These are phyloP conservation scores for Naganishia randhawae DNA, from an alignment of 768 basidiomycete genomes.

Conservation along the genomic window DNA sequence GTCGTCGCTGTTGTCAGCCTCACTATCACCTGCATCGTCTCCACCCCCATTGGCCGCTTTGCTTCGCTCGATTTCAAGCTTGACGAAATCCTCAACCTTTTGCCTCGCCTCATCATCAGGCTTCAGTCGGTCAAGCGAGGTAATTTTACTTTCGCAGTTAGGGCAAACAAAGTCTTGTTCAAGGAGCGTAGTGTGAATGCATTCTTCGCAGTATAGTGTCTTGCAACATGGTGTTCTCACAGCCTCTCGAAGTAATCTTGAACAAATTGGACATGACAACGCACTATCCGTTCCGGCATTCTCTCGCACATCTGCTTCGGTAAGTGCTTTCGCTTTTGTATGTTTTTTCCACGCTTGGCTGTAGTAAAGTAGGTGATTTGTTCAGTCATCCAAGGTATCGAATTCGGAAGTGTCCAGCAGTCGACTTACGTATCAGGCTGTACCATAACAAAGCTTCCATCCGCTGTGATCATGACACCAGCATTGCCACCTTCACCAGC, in stretches of 20 bases:
- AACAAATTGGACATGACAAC: slow-evolving; percentile 84
- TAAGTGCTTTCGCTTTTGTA: slow-evolving; percentile 67
- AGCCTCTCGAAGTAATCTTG: slow-evolving; percentile 86
- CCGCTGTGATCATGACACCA: slow-evolving; percentile 97
- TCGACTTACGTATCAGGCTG: slow-evolving; percentile 84
- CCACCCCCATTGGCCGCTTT: slow-evolving; percentile 37
- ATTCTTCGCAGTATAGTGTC: slow-evolving; percentile 90
- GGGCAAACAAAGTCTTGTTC: slow-evolving; percentile 95
- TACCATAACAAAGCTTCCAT: slow-evolving; percentile 95
- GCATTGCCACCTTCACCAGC: slow-evolving; percentile 55
- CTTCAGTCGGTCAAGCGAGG: slow-evolving; percentile 79
- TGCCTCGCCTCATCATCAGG: slow-evolving; percentile 74
- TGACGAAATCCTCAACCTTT: slow-evolving; percentile 76
- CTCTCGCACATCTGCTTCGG: slow-evolving; percentile 84
- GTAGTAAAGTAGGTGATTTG: not conserved
- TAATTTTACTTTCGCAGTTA: slow-evolving; percentile 78
- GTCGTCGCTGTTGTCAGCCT: slow-evolving; percentile 26
- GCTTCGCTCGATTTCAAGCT: slow-evolving; percentile 53
- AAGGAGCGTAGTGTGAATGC: slow-evolving; percentile 86
- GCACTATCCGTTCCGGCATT: slow-evolving; percentile 68
- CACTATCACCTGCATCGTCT: slow-evolving; percentile 26
- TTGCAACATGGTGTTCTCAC: slow-evolving; percentile 94
- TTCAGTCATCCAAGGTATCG: not conserved
- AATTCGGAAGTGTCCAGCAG: not conserved
- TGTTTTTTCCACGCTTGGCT: slow-evolving; percentile 96